Evolutionary conservation across 257 asterid genomes (phyloP), one percentile per base, ranked within the genome.

Genomic region (Capsicum pubescens): DNA sequence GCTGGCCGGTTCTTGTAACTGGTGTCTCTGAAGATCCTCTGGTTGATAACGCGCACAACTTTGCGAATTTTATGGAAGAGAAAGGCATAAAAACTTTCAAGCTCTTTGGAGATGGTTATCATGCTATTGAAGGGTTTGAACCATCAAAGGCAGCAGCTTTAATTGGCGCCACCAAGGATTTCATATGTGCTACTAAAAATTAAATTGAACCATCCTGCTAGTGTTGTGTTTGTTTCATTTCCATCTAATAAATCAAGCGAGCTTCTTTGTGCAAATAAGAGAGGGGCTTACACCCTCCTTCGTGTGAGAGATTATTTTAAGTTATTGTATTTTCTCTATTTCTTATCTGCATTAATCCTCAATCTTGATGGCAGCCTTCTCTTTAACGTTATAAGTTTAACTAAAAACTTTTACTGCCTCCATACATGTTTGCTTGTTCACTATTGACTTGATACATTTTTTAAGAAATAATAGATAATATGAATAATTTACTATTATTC

Each of bases 41-140:
- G 74, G 86, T 87, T 9, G 90, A 85, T 60, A 86, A 85, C 2
- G 87, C 19, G 0, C 39, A 59, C 15, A 85, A 84, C 54, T 85
- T 82, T 46, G 92, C 87, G 2, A 74, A 88, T 21, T 83, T 88
- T 86, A 42, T 90, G 48, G 90, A 90, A 81, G 87, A 48, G 12
- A 87, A 84, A 72, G 92, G 90, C 17, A 6, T 90, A 21, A 67
- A 70, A 4, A 85, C 88, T 0, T 52, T 46, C 26, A 84, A 36
- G 68, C 84, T 86, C 19, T 82, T 85, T 58, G 32, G 86, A 4
- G 92, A 88, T 72, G 92, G 92, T 1, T 90, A 82, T 83, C 92
- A 90, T 83, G 91, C 82, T 5, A 82, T 84, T 87, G 92, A 90
- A 87, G 85, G 87, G 1, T 86, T 88, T 68, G 90, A 90, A 50